A percentile compares a stretch with the other conserved stretches of the same genome.
Evolutionary conservation across 257 asterid species (phyloP).

Genomic region (Parsonsia alboflavescens): DNA sequence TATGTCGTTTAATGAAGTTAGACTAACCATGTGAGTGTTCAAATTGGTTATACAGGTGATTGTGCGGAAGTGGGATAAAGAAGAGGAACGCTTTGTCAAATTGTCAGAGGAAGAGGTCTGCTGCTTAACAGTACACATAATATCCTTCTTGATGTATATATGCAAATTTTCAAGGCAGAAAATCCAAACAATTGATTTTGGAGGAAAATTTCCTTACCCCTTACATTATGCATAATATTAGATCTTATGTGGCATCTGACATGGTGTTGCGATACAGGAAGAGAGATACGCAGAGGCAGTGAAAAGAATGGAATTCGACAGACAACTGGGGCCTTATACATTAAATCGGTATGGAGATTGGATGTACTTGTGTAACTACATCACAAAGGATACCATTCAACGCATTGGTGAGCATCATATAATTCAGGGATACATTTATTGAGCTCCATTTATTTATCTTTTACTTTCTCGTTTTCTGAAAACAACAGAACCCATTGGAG

Average conservation of each 20-base stretch:
- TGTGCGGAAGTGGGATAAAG: conserved; percentile 72
- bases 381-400: conserved; percentile 59
- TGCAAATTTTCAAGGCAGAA: not conserved
- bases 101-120: conserved; percentile 74
- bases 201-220: not conserved
- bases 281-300: conserved; percentile 69
- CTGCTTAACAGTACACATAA: conserved; percentile 12
- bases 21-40: conserved; percentile 2
- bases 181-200: not conserved
- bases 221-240: not conserved
- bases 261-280: conserved; percentile 41
- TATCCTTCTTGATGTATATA: conserved; percentile 8
- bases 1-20: not conserved
- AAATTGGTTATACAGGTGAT: conserved; percentile 50
- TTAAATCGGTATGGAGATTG: conserved; percentile 64
- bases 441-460: too few species aligned
- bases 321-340: conserved; percentile 78
- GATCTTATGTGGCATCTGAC: conserved; percentile 1
- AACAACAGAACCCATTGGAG: conserved; percentile 79
- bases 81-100: conserved; percentile 62
- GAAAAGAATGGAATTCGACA: conserved; percentile 78
- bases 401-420: conserved; percentile 48
- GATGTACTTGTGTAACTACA: conserved; percentile 73
- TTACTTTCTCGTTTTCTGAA: conserved; percentile 10
- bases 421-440: not conserved